Evolutionary conservation across 202 grass and related monocot species (phyloP).

Genomic region (Digitaria exilis): DNA sequence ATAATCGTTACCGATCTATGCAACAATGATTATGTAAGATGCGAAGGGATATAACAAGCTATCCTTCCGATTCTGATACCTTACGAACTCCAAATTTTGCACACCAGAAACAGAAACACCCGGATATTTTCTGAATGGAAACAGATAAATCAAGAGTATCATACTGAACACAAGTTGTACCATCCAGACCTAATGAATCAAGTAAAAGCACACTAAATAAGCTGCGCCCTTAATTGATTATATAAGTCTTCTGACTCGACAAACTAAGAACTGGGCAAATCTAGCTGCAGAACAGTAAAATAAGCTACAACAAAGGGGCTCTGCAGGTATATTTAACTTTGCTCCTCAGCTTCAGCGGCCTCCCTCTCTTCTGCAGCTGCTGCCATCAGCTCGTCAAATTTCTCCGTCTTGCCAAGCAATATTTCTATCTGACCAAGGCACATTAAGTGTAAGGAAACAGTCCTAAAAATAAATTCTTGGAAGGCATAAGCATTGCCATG

Average conservation of each 20-base stretch:
- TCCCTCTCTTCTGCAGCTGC: slow-evolving; percentile 73
- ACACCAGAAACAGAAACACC: background rate
- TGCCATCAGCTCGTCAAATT: slow-evolving; percentile 93
- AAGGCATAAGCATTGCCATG: background rate
- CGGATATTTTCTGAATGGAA: background rate
- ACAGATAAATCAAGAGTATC: slow-evolving; percentile 23
- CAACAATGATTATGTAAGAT: background rate
- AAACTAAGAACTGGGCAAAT: slow-evolving; percentile 16
- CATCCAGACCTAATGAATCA: slow-evolving; percentile 51
- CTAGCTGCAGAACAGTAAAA: slow-evolving; percentile 40
- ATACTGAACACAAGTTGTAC: slow-evolving; percentile 30
- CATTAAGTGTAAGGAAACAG: slow-evolving; percentile 10
- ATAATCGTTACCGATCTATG: background rate
- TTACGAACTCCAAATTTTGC: background rate
- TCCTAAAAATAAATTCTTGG: background rate
- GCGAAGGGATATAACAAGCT: background rate
- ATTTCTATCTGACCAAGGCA: slow-evolving; percentile 76
- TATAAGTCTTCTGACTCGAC: slow-evolving; percentile 3
- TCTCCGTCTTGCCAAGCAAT: slow-evolving; percentile 79
- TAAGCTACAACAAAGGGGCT: slow-evolving; percentile 45
- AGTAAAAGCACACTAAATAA: slow-evolving; percentile 54
- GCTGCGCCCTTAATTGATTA: slow-evolving; percentile 38
- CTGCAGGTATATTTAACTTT: slow-evolving; percentile 48
- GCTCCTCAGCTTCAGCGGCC: slow-evolving; percentile 61
- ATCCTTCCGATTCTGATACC: background rate